Evolutionary conservation across 2,329 filamentous ascomycete species (phyloP).

Genomic region (Cladophialophora psammophila): DNA sequence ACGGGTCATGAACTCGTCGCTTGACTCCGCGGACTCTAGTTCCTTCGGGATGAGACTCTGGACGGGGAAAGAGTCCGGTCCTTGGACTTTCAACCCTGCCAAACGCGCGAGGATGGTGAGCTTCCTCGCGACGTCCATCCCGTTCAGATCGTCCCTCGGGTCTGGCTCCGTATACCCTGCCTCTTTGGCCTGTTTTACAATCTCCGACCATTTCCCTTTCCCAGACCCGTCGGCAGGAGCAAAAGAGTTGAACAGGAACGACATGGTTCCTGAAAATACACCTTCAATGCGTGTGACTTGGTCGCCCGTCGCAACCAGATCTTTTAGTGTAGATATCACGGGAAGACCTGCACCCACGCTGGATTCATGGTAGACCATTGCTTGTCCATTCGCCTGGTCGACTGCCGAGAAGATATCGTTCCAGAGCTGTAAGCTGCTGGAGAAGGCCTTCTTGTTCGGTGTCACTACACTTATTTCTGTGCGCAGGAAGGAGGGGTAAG

Average conservation of each 20-base stretch:
- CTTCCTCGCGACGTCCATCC: constrained; percentile 91
- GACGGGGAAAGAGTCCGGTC: constrained; percentile 88
- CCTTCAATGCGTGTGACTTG: constrained; percentile 91
- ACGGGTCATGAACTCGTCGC: constrained; percentile 83
- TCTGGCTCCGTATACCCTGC: constrained; percentile 92
- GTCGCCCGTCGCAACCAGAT: constrained; percentile 93
- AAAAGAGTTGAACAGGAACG: constrained; percentile 97
- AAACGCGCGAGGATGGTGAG: constrained; percentile 91
- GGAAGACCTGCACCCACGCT: constrained; percentile 93
- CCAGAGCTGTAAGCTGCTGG: constrained; percentile 80
- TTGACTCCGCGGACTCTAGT: constrained; percentile 76
- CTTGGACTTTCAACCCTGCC: constrained; percentile 79
- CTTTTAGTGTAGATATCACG: constrained; percentile 90
- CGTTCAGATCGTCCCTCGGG: constrained; percentile 84
- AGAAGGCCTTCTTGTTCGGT: constrained; percentile 98
- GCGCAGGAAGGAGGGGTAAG: constrained; percentile 81
- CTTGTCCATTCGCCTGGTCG: constrained; percentile 56
- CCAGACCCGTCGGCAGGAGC: constrained; percentile 78
- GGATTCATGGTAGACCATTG: constrained; percentile 92
- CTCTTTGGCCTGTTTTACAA: constrained; percentile 90
- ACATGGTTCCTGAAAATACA: constrained; percentile 97
- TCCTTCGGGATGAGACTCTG: constrained; percentile 91
- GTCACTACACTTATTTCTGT: constrained; percentile 90
- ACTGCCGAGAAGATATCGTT: constrained; percentile 83
- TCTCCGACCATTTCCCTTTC: constrained; percentile 81